Percentiles rank a stretch among this genome's conserved stretches.
Conservation (phyloP, 257 asterid species). For the Solanum appendiculatum region DNA sequence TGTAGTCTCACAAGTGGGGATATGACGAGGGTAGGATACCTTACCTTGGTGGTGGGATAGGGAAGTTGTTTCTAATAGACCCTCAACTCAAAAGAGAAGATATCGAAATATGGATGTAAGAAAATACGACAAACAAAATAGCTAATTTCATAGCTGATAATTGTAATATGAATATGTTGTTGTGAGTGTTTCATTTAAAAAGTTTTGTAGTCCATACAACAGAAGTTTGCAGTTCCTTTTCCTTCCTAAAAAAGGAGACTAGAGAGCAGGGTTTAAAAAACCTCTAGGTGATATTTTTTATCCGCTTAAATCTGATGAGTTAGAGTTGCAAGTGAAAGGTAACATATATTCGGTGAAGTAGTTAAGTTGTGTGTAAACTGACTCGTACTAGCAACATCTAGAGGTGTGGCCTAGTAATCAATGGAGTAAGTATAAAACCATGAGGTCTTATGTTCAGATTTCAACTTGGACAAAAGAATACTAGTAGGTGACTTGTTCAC, state of each 20-base stretch:
- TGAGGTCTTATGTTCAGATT: background rate
- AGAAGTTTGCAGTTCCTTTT: background rate
- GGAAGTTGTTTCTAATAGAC: background rate
- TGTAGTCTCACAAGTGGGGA: background rate
- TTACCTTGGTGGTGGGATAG: background rate
- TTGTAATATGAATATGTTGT: too few relatives aligned
- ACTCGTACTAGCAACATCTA: background rate
- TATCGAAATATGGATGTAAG: too few relatives aligned
- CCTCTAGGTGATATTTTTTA: background rate
- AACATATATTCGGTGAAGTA: background rate
- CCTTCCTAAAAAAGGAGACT: background rate
- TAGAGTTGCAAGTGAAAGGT: background rate
- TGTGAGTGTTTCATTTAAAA: background rate
- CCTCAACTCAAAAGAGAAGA: background rate
- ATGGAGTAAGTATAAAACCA: background rate
- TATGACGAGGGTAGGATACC: background rate
- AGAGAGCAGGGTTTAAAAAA: background rate
- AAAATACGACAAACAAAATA: too few relatives aligned
- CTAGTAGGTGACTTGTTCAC: background rate
- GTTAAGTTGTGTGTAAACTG: background rate
- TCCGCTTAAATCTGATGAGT: background rate
- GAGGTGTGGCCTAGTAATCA: background rate
- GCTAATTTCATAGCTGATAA: too few relatives aligned
- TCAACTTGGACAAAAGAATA: rapidly evolving
- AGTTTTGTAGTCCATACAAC: background rate